phyloP scores from a whole-genome alignment of 2,329 filamentous ascomycete genomes.

The Cercospora sojina region DNA sequence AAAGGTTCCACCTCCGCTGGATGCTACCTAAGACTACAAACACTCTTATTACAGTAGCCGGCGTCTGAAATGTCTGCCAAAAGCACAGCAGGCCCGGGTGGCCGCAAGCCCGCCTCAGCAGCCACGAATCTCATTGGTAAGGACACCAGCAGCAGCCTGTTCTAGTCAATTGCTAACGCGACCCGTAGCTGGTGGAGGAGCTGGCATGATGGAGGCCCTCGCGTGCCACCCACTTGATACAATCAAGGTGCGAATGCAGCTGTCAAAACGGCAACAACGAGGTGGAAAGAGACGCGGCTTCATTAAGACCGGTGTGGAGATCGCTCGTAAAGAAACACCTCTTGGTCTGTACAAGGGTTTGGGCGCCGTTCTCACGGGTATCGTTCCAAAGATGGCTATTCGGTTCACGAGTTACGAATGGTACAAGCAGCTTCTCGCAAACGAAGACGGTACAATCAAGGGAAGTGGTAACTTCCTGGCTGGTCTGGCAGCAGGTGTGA shows the following conservation, averaged over 20 bases:
- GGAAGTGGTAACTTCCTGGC: constrained; percentile 74
- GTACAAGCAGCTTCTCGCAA: constrained; percentile 82
- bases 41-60: neutral
- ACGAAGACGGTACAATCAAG: constrained; percentile 65
- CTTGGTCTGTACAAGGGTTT: constrained; percentile 95
- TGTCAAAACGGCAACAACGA: constrained; percentile 81
- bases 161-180: constrained; percentile 19
- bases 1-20: neutral
- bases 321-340: constrained; percentile 85
- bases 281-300: constrained; percentile 85
- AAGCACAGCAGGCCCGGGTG: constrained; percentile 54
- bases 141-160: neutral
- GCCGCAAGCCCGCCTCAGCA: constrained; percentile 77
- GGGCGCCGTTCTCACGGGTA: constrained; percentile 93
- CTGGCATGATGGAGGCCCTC: constrained; percentile 99
- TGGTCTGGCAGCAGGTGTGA: constrained; percentile 87
- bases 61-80: constrained; percentile 58
- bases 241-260: constrained; percentile 99
- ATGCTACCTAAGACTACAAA: neutral
- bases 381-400: constrained; percentile 99
- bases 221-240: constrained; percentile 94
- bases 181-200: constrained; percentile 81
- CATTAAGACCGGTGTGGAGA: constrained; percentile 78
- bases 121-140: constrained; percentile 87
- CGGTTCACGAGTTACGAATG: constrained; percentile 96